phyloP scores from a whole-genome alignment of 2,329 filamentous ascomycete genomes.

The Lecanicillium sp. region DNA sequence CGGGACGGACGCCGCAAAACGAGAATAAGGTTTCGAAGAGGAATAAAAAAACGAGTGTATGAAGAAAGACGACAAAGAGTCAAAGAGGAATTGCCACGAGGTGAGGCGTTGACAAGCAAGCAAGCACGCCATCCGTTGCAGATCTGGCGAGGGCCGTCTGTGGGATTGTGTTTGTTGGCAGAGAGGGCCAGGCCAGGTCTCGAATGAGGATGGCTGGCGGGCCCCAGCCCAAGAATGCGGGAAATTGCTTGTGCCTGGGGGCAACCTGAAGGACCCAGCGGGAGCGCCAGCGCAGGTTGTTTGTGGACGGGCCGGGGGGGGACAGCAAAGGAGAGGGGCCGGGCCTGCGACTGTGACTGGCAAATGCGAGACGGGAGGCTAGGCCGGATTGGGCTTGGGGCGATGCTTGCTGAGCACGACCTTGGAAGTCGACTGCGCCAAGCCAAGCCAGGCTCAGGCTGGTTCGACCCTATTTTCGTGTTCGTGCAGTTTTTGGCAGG shows the following conservation, averaged over 20 bases:
- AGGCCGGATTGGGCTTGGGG: conserved; percentile 12
- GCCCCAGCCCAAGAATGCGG: conserved; percentile 22
- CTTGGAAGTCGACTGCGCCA: no score
- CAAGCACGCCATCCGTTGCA: no score
- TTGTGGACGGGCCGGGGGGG: no score
- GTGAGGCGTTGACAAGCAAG: conserved; percentile 12
- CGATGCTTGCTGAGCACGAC: neutral
- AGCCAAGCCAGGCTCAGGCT: no score
- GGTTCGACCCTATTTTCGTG: no score
- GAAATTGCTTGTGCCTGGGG: conserved; percentile 25
- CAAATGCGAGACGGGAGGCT: conserved; percentile 4
- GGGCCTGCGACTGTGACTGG: no score
- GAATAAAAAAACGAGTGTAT: conserved; percentile 8
- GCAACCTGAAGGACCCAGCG: no score
- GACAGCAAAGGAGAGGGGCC: no score
- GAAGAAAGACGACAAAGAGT: conserved; percentile 5
- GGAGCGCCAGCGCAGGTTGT: no score
- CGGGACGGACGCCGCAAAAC: conserved; percentile 1
- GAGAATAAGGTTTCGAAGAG: conserved; percentile 5
- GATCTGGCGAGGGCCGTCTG: conserved; percentile 1
- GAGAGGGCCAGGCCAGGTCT: no score
- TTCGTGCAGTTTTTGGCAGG: no score
- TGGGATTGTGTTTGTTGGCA: conserved; percentile 7
- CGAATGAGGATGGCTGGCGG: conserved; percentile 10
- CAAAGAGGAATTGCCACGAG: conserved; percentile 6